These are phyloP conservation scores for Monocercomonoides exilis DNA, from an alignment of 78 protist species.

Conservation along the genomic window DNA sequence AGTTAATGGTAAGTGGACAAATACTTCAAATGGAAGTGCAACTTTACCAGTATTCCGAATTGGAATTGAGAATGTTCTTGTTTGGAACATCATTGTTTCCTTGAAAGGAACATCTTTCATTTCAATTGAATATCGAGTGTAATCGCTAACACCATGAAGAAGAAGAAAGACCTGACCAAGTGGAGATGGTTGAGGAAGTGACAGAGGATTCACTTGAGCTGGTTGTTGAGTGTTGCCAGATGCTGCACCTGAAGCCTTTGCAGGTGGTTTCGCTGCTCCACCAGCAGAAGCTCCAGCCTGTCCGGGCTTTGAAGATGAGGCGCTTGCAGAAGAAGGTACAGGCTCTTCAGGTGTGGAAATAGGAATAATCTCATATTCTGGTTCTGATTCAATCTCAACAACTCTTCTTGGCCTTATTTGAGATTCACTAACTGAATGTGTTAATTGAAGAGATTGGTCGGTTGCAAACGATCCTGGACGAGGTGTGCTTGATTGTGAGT, in stretches of 20 bases:
- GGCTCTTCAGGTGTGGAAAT: too few relatives aligned
- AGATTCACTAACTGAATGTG: too few relatives aligned
- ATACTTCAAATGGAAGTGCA: not conserved
- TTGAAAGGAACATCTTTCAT: conserved; percentile 14
- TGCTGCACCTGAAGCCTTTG: not conserved
- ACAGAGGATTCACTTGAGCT: not conserved
- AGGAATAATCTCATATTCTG: too few relatives aligned
- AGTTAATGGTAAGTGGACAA: not conserved
- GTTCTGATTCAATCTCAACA: too few relatives aligned
- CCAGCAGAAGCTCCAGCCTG: not conserved
- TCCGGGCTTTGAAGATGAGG: not conserved
- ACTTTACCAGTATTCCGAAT: conserved; percentile 38
- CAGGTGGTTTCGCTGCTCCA: not conserved
- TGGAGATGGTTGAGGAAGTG: too few relatives aligned
- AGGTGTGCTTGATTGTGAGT: too few relatives aligned
- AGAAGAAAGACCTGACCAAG: not conserved
- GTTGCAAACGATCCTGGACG: too few relatives aligned
- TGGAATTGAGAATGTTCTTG: conserved; percentile 19
- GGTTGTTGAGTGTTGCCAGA: not conserved
- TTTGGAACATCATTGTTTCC: conserved; percentile 51
- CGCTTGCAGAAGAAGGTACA: too few relatives aligned
- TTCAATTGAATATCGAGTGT: not conserved
- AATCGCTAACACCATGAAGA: not conserved
- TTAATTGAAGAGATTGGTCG: too few relatives aligned
- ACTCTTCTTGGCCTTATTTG: too few relatives aligned